These are phyloP conservation scores for Rhizopogon rudus DNA, from an alignment of 768 basidiomycete species.

Conservation along the genomic window DNA sequence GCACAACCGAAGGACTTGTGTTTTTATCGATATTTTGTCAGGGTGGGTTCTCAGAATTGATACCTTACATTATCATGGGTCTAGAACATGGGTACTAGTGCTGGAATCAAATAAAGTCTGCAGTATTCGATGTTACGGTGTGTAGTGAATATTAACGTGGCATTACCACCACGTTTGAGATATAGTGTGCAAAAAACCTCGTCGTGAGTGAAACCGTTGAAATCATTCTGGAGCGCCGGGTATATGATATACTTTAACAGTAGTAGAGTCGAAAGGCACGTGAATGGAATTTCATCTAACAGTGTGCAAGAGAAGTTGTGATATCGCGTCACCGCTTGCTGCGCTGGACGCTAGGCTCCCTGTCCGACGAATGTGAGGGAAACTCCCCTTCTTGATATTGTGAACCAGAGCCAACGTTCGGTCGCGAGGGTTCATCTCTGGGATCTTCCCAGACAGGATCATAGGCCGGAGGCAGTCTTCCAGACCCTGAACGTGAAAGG, in stretches of 20 bases:
- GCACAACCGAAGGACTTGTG: too few relatives aligned
- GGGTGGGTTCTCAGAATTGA: too few relatives aligned
- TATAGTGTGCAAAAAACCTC: not conserved
- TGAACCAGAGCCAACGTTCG: not conserved
- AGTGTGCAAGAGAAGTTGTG: not conserved
- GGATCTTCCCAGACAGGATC: not conserved
- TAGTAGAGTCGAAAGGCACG: not conserved
- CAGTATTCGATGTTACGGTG: too few relatives aligned
- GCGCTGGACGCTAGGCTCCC: not conserved
- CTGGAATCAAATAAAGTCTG: too few relatives aligned
- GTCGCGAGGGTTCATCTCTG: not conserved
- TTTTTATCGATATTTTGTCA: too few relatives aligned
- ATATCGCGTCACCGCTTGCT: not conserved
- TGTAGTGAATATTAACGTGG: too few relatives aligned
- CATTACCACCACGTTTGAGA: too few relatives aligned
- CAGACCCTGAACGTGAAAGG: not conserved
- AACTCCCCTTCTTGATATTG: not conserved
- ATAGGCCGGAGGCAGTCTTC: slow-evolving; percentile 7
- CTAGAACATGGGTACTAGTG: too few relatives aligned
- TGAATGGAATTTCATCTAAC: not conserved
- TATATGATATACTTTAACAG: not conserved
- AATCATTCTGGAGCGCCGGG: not conserved
- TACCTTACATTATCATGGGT: too few relatives aligned
- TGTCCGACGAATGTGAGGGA: not conserved
- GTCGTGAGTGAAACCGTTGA: not conserved